These are phyloP conservation scores for Teratosphaeria gauchensis DNA, from an alignment of 2,329 filamentous ascomycete genomes.

Conservation along the genomic window DNA sequence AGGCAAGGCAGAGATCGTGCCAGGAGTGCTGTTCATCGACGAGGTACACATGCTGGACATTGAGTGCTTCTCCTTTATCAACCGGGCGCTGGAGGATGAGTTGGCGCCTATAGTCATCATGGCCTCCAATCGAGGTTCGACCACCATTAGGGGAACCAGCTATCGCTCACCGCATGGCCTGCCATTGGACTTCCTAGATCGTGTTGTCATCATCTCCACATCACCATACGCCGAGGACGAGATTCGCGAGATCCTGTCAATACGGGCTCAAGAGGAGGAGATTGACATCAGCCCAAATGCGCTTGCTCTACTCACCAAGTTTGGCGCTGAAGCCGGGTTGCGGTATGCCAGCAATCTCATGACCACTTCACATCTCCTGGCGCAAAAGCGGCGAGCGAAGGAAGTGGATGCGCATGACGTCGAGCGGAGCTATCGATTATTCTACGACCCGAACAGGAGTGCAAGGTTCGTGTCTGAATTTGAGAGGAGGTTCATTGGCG, in stretches of 20 bases:
- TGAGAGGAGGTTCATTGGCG: constrained; percentile 86
- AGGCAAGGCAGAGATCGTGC: constrained; percentile 96
- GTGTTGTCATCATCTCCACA: constrained; percentile 92
- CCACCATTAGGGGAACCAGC: constrained; percentile 84
- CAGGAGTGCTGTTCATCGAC: constrained; percentile 94
- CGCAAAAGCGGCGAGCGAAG: constrained; percentile 74
- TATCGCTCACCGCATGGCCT: constrained; percentile 90
- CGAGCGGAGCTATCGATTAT: constrained; percentile 84
- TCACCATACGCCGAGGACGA: constrained; percentile 74
- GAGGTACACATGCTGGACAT: constrained; percentile 99
- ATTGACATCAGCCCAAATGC: constrained; percentile 85
- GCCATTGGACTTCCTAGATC: constrained; percentile 90
- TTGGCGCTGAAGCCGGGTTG: constrained; percentile 82
- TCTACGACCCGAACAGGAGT: constrained; percentile 82
- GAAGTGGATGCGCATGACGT: constrained; percentile 82
- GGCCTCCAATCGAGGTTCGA: constrained; percentile 91
- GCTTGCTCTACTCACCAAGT: constrained; percentile 86
- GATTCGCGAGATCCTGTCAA: constrained; percentile 83
- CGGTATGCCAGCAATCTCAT: constrained; percentile 98
- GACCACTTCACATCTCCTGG: constrained; percentile 81
- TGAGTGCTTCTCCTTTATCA: constrained; percentile 98
- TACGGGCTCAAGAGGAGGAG: constrained; percentile 92
- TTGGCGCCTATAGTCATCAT: constrained; percentile 97
- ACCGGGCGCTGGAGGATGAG: constrained; percentile 89
- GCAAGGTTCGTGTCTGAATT: constrained; percentile 83